Conservation (phyloP, 2,329 filamentous ascomycete genomes). For the Trichoderma sp. region DNA sequence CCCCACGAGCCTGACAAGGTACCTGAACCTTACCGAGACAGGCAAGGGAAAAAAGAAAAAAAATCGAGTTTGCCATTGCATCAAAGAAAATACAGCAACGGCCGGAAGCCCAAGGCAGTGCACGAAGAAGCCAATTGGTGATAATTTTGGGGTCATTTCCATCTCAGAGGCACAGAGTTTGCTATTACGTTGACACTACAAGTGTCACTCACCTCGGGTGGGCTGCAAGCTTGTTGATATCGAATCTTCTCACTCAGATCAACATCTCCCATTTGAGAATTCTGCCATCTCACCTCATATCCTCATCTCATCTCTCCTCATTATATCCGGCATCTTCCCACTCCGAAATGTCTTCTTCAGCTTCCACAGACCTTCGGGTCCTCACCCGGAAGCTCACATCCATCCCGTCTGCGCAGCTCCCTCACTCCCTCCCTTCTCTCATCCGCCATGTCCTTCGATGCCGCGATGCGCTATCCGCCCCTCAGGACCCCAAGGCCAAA, state of each 20-base stretch:
- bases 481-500: constrained; percentile 60
- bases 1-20: constrained; percentile 25
- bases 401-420: constrained; percentile 69
- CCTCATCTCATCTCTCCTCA: neutral
- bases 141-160: neutral
- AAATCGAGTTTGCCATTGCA: neutral
- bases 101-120: neutral
- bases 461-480: constrained; percentile 58
- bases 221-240: neutral
- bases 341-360: constrained; percentile 2
- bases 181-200: neutral
- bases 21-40: constrained; percentile 14
- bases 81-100: neutral
- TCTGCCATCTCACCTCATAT: neutral
- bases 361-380: constrained; percentile 57
- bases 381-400: constrained; percentile 69
- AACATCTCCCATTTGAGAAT: neutral
- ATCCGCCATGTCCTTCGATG: constrained; percentile 58
- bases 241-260: neutral
- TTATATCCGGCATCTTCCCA: neutral
- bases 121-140: neutral
- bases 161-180: neutral
- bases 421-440: constrained; percentile 68
- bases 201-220: neutral
- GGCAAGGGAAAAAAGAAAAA: constrained; percentile 5